Base-by-base conservation (phyloP, 208 protist species). In the Acanthamoeba healyi region DNA sequence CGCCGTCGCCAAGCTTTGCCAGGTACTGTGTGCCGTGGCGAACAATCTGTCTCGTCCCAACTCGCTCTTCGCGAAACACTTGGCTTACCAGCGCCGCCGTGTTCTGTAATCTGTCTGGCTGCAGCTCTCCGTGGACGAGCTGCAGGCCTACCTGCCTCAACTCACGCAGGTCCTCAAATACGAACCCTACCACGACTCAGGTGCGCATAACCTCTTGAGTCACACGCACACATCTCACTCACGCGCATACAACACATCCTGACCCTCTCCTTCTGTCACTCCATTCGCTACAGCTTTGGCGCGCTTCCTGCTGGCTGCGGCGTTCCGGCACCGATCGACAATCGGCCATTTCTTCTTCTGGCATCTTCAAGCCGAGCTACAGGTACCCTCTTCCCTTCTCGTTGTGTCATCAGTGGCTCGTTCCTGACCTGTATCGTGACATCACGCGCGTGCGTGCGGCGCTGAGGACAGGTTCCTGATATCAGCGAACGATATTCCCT, bases 321-420 rank as follows among this genome's bases (percentile, higher is more conserved):
- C 97, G 0, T 77, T 98, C n/a, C 15, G 38, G 14, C 97, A 92
- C 81, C 19, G 58, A 36, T n/a, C 36, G 19, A 87, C 34, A 3
- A 86, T 96, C 29, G 97, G 97, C 29, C 97, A 98, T 70, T 90
- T 72, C n/a, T 95, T 98, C 67, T 98, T 98, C 88, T 98, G 97
- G 97, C 95, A 95, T 74, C 42, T 97, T 0, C 93, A 95, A 72
- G 74, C 96, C 46, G 46, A 46, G 29, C 61, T 70, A 7, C 22
- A 70, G 14, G 61, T 70, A 70, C 19, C 29, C 61, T 54, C 49
- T 6, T 15, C 49, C 6, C 49, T 6, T 54, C 10, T 54, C 49
- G 49, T 54, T 54, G 54, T 61, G 54, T 26, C n/a, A n/a, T n/a
- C n/a, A n/a, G n/a, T n/a, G n/a, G n/a, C n/a, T n/a, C n/a, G n/a